These are phyloP conservation scores for Lipomyces yamanashiensis DNA, from an alignment of 805 yeast genomes.

Conservation along the genomic window DNA sequence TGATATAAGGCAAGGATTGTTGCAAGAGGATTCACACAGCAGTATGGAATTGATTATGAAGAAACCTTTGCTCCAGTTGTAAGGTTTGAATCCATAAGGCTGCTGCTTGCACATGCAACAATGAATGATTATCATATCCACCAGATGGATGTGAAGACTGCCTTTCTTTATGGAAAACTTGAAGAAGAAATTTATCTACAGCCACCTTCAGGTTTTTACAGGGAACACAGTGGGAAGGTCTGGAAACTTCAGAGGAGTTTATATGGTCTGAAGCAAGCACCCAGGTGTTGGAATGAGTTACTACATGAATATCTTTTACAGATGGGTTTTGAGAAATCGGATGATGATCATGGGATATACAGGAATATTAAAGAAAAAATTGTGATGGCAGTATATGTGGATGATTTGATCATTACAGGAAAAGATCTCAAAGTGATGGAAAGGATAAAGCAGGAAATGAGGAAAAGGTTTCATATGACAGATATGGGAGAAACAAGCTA, in stretches of 20 bases:
- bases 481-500: conserved; percentile 28
- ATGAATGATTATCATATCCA: conserved; percentile 12
- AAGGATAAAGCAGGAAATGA: too few species aligned
- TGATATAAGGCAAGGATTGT: conserved; percentile 41
- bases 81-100: conserved; percentile 35
- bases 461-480: conserved; percentile 23
- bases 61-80: conserved; percentile 44
- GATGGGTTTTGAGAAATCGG: conserved; percentile 9
- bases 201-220: conserved; percentile 1
- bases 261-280: conserved; percentile 21
- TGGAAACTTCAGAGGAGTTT: conserved; percentile 25
- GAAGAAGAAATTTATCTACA: conserved; percentile 26
- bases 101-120: conserved; percentile 4
- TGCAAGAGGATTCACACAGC: conserved; percentile 41
- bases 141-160: conserved; percentile 40
- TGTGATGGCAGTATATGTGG: conserved; percentile 32
- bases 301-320: conserved; percentile 17
- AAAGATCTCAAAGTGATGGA: conserved; percentile 21
- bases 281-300: conserved; percentile 10
- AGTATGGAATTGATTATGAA: conserved; percentile 40
- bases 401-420: conserved; percentile 28
- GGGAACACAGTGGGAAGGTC: conserved; percentile 16
- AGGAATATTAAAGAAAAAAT: background rate
- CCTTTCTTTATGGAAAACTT: conserved; percentile 34
- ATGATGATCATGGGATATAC: conserved; percentile 19